Conservation (phyloP, 805 yeast genomes). For the Cyberlindnera mycetangii region DNA sequence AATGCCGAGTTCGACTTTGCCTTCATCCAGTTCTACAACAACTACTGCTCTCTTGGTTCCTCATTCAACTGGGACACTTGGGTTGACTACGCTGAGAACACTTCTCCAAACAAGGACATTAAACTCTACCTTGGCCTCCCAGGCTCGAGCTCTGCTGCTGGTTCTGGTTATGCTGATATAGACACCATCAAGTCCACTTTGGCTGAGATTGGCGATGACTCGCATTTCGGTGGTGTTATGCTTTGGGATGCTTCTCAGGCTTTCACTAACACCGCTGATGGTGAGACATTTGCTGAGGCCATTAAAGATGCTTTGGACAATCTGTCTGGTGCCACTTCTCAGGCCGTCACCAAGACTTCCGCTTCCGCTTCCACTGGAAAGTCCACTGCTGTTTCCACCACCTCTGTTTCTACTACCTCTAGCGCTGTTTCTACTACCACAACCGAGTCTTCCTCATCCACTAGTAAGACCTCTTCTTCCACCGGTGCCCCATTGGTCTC, state of each 20-base stretch:
- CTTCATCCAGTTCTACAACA: slow-evolving; percentile 88
- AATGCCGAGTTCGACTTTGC: slow-evolving; percentile 72
- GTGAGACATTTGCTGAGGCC: slow-evolving; percentile 39
- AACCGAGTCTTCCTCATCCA: slow-evolving; percentile 3
- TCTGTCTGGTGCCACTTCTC: slow-evolving; percentile 1
- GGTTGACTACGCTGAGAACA: slow-evolving; percentile 55
- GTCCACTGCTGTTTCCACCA: slow-evolving; percentile 4
- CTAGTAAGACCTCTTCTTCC: slow-evolving; percentile 4
- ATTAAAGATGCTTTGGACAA: slow-evolving; percentile 41
- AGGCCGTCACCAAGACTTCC: slow-evolving; percentile 4
- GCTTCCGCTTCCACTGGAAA: slow-evolving; percentile 1
- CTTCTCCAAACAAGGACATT: slow-evolving; percentile 65
- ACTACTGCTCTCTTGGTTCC: slow-evolving; percentile 57
- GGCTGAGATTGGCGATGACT: slow-evolving; percentile 69
- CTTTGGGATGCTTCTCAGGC: slow-evolving; percentile 92
- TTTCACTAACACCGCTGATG: slow-evolving; percentile 43
- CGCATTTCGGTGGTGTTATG: slow-evolving; percentile 82
- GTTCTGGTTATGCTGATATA: slow-evolving; percentile 55
- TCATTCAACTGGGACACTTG: slow-evolving; percentile 72
- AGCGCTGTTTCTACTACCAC: slow-evolving; percentile 6
- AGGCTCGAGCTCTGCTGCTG: slow-evolving; percentile 55
- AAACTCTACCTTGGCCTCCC: slow-evolving; percentile 77
- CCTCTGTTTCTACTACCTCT: slow-evolving; percentile 10
- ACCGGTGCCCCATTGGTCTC: background rate
- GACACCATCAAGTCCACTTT: slow-evolving; percentile 42